Evolutionary conservation across 768 basidiomycete genomes (phyloP).

Genomic region (Leccinum rimulosum): DNA sequence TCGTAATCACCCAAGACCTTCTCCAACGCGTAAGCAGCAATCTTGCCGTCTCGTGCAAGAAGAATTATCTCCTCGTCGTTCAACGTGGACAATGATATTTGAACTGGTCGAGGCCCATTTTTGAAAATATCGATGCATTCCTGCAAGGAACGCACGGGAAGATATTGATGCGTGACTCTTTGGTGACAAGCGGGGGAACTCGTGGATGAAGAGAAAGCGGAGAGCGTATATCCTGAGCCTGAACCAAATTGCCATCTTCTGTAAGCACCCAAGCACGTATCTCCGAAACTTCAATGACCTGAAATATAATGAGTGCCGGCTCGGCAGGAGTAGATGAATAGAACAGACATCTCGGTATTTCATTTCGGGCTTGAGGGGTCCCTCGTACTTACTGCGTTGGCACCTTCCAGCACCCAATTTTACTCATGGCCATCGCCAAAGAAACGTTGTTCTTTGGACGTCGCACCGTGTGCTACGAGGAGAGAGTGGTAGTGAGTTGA

Average conservation of each 20-base stretch:
- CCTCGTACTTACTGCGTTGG: constrained; percentile 54
- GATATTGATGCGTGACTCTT: constrained; percentile 10
- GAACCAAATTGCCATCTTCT: constrained; percentile 90
- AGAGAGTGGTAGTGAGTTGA: too few species aligned
- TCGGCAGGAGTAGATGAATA: constrained; percentile 3
- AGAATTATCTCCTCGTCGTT: constrained; percentile 92
- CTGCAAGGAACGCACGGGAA: constrained; percentile 53
- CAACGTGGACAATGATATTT: constrained; percentile 55
- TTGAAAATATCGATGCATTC: constrained; percentile 82
- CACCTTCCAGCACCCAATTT: constrained; percentile 88
- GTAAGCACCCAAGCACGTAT: constrained; percentile 87
- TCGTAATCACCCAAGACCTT: constrained; percentile 89
- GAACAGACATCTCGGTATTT: constrained; percentile 75
- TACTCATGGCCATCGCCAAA: constrained; percentile 97
- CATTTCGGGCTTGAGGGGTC: constrained; percentile 64
- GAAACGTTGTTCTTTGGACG: constrained; percentile 53
- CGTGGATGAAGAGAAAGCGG: constrained; percentile 78
- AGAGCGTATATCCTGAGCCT: constrained; percentile 85
- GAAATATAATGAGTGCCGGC: constrained; percentile 11
- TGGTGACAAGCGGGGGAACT: constrained; percentile 35
- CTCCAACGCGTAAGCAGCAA: constrained; percentile 92
- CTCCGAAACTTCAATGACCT: constrained; percentile 99
- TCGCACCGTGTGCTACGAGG: too few species aligned
- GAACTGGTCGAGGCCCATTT: constrained; percentile 62
- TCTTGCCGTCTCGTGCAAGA: constrained; percentile 87